Percentiles rank a stretch among this genome's conserved stretches.
These are phyloP conservation scores for Aspergillus avenaceus DNA, from an alignment of 495 filamentous ascomycete genomes.

Conservation along the genomic window DNA sequence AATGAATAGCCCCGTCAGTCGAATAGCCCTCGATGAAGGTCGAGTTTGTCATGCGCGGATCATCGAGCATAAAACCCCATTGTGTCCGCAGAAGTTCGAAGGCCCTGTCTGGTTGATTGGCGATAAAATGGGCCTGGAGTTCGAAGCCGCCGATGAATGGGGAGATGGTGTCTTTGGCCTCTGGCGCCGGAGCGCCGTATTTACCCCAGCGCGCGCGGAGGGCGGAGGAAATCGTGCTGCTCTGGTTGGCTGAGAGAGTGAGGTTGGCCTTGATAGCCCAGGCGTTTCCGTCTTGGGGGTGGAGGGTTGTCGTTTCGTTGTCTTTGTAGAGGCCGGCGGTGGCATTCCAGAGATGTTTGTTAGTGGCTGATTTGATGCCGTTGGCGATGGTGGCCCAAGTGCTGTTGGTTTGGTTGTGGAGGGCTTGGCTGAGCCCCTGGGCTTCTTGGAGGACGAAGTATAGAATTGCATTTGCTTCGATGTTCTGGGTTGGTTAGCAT, in stretches of 20 bases:
- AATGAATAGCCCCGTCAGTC: constrained; percentile 49
- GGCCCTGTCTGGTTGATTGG: constrained; percentile 34
- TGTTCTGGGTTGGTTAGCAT: constrained; percentile 10
- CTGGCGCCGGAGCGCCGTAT: constrained; percentile 53
- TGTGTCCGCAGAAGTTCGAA: constrained; percentile 49
- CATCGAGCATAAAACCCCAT: constrained; percentile 59
- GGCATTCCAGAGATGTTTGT: constrained; percentile 30
- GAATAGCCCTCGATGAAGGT: constrained; percentile 59
- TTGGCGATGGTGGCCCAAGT: constrained; percentile 17
- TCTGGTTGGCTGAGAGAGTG: constrained; percentile 18
- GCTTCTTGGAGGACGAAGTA: constrained; percentile 29
- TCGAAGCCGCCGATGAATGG: constrained; percentile 58
- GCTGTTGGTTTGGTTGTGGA: constrained; percentile 17
- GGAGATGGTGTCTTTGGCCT: constrained; percentile 51
- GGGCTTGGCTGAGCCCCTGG: constrained; percentile 17
- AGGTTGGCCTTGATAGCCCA: constrained; percentile 41
- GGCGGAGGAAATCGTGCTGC: constrained; percentile 29
- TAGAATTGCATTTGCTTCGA: constrained; percentile 35
- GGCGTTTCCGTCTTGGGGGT: constrained; percentile 47
- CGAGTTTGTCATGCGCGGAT: constrained; percentile 54
- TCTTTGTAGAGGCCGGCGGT: constrained; percentile 24
- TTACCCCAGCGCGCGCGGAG: constrained; percentile 47
- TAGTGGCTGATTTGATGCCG: constrained; percentile 25
- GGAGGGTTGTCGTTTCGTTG: constrained; percentile 33
- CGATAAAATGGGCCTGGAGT: constrained; percentile 49